phyloP scores from a whole-genome alignment of 305 asterid genomes.

The Rubia balearica region DNA sequence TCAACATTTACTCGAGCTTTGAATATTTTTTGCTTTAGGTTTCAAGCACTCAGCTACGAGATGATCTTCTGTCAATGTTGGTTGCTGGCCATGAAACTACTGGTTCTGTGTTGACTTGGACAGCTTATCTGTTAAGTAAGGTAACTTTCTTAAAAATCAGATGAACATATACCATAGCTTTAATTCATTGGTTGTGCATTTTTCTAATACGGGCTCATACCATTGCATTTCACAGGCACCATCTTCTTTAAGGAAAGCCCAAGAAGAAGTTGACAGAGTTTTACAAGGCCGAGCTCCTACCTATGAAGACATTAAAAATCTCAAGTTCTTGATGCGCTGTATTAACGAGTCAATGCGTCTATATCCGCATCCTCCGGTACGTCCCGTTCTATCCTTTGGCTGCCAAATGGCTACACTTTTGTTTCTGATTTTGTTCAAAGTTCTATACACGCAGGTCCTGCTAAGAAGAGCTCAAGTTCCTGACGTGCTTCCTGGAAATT shows the following conservation, averaged over 20 bases:
- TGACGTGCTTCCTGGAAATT: constrained; percentile 80
- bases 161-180: neutral
- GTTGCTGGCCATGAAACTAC: constrained; percentile 99
- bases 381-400: no score
- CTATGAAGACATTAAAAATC: constrained; percentile 70
- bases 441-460: constrained; percentile 45
- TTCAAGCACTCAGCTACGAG: constrained; percentile 78
- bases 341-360: constrained; percentile 84
- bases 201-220: neutral
- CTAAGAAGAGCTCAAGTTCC: constrained; percentile 76
- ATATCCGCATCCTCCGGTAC: constrained; percentile 95
- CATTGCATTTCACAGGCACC: constrained; percentile 43
- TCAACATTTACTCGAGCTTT: neutral
- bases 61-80: constrained; percentile 90
- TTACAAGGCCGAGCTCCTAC: constrained; percentile 74
- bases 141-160: constrained; percentile 27
- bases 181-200: neutral
- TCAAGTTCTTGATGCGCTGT: constrained; percentile 81
- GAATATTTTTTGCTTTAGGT: constrained; percentile 35
- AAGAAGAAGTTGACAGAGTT: constrained; percentile 78
- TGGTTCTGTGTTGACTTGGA: constrained; percentile 94
- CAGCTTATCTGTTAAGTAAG: constrained; percentile 81
- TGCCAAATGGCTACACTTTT: neutral
- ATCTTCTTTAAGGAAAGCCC: constrained; percentile 61
- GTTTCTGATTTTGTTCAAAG: constrained; percentile 18